phyloP scores from a whole-genome alignment of 805 yeast genomes.

The Candida xiaguanensis region DNA sequence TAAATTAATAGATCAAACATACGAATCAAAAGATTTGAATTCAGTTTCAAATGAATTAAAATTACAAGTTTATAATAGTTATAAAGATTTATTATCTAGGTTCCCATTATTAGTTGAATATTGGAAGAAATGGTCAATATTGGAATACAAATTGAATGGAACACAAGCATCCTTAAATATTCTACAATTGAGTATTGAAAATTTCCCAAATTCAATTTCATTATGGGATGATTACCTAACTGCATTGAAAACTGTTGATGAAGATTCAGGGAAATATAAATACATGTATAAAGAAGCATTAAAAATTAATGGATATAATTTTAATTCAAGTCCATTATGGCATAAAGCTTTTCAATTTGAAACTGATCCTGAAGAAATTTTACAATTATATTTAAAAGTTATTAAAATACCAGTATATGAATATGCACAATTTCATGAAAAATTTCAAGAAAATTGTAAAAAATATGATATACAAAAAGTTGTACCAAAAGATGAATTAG shows the following conservation, averaged over 20 bases:
- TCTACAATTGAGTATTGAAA: conserved; percentile 41
- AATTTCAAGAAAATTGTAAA: conserved; percentile 37
- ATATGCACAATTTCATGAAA: conserved; percentile 70
- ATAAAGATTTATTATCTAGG: conserved; percentile 38
- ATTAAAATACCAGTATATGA: conserved; percentile 75
- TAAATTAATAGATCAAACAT: conserved; percentile 15
- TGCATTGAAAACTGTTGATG: conserved; percentile 44
- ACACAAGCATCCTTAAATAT: conserved; percentile 43
- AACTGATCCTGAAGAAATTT: conserved; percentile 29
- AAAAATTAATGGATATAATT: conserved; percentile 59
- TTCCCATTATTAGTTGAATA: conserved; percentile 58
- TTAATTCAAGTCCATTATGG: conserved; percentile 80
- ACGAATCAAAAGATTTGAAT: conserved; percentile 8
- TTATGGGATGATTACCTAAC: conserved; percentile 66
- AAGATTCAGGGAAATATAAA: conserved; percentile 23
- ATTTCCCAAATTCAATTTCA: conserved; percentile 57
- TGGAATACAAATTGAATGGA: conserved; percentile 57
- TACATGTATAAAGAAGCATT: conserved; percentile 48
- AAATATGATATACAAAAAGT: conserved; percentile 29
- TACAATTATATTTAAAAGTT: conserved; percentile 42
- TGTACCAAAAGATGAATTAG: conserved; percentile 11
- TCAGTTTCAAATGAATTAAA: conserved; percentile 17
- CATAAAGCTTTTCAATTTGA: conserved; percentile 69
- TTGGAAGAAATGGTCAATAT: conserved; percentile 61
- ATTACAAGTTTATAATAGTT: conserved; percentile 13